phyloP scores from a whole-genome alignment of 2,329 filamentous ascomycete species.

The Cordyceps javanica region DNA sequence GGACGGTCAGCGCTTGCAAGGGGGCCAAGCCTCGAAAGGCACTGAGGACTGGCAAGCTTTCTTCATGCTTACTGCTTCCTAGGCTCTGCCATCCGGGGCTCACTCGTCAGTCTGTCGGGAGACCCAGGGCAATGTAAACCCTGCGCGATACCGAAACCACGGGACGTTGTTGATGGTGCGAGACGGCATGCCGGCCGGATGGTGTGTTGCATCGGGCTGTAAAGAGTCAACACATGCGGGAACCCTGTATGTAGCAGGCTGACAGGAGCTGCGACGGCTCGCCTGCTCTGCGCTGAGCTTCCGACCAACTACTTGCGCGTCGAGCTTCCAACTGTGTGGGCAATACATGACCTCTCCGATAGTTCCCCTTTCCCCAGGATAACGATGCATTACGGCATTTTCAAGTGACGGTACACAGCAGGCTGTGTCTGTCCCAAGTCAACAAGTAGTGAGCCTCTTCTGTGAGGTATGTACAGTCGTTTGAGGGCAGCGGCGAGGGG shows the following conservation, averaged over 20 bases:
- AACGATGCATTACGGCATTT: not conserved
- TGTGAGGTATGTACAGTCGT: no score
- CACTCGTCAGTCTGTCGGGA: not conserved
- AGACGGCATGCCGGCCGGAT: not conserved
- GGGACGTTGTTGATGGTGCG: not conserved
- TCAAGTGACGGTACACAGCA: no score
- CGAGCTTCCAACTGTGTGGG: not conserved
- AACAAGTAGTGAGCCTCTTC: no score
- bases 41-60: not conserved
- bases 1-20: constrained; percentile 6
- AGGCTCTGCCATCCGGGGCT: not conserved
- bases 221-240: not conserved
- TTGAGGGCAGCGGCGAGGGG: not conserved
- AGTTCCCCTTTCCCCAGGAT: not conserved
- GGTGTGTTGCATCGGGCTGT: not conserved
- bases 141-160: not conserved
- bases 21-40: not conserved
- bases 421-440: not conserved
- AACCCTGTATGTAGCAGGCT: not conserved
- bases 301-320: not conserved
- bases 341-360: not conserved
- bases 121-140: not conserved
- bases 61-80: not conserved
- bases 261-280: not conserved
- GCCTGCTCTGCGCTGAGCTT: no score